These are phyloP conservation scores for Dendrobium nobile DNA, from an alignment of 106 monocot species.

Conservation along the genomic window DNA sequence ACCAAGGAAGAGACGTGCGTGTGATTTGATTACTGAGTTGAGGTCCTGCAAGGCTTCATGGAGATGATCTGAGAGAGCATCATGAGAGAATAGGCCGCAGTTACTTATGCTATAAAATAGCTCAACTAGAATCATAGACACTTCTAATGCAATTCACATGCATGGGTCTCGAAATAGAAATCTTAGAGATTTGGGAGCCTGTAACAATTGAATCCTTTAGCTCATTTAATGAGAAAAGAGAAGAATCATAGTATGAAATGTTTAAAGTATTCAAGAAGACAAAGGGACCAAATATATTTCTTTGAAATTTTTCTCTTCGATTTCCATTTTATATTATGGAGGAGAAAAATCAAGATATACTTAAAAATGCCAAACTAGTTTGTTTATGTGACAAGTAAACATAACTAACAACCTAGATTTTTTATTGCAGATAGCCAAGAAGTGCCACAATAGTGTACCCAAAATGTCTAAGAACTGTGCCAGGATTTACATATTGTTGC, in stretches of 20 bases:
- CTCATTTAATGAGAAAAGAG: background rate
- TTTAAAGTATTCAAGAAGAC: background rate
- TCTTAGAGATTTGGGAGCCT: conserved; percentile 26
- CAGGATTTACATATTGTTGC: no score
- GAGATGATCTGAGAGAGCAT: conserved; percentile 11
- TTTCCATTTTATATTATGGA: background rate
- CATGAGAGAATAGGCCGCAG: conserved; percentile 19
- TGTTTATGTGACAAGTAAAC: background rate
- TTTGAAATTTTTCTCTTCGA: background rate
- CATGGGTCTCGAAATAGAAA: conserved; percentile 52
- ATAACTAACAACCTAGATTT: conserved; percentile 43
- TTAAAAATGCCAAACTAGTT: background rate
- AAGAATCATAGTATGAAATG: background rate
- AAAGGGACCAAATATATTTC: background rate
- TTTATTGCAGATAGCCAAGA: conserved; percentile 64
- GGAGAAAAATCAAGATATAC: no score
- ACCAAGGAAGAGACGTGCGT: conserved; percentile 3
- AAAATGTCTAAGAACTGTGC: background rate
- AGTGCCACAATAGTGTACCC: conserved; percentile 53
- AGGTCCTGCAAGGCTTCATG: conserved; percentile 17
- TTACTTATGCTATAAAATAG: conserved; percentile 47
- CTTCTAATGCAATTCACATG: conserved; percentile 44
- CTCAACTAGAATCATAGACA: conserved; percentile 45
- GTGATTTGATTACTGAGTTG: conserved; percentile 37
- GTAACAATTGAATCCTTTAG: no score